These are phyloP conservation scores for Neurospora africana DNA, from an alignment of 495 filamentous ascomycete species.

Conservation along the genomic window DNA sequence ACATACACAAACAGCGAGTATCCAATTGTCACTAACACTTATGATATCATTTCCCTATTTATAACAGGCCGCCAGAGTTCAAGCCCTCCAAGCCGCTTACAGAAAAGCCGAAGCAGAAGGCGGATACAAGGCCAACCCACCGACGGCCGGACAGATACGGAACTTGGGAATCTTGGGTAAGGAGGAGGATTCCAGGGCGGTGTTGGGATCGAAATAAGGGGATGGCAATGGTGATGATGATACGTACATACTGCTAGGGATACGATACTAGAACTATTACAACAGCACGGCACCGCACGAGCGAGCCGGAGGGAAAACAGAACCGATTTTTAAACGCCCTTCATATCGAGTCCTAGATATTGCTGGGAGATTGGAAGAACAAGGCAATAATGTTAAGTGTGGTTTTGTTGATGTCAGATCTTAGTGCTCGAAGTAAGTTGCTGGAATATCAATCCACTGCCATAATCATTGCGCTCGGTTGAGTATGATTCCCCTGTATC, in stretches of 20 bases:
- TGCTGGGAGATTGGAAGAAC: not conserved
- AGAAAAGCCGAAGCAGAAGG: constrained; percentile 63
- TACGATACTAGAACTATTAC: not conserved
- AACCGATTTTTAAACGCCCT: not conserved
- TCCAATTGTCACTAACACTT: not conserved
- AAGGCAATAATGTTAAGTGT: not conserved
- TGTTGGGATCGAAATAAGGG: constrained; percentile 33
- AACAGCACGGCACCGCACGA: not conserved
- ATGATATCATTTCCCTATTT: not conserved
- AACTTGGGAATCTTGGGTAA: constrained; percentile 72
- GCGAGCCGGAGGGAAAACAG: not conserved
- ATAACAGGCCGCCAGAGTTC: constrained; percentile 62
- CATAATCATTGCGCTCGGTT: not conserved
- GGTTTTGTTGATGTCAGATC: not conserved
- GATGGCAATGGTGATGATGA: not conserved
- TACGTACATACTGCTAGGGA: not conserved
- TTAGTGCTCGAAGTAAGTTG: not conserved
- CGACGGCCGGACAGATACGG: constrained; percentile 64
- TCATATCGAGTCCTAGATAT: not conserved
- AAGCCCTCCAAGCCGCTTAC: constrained; percentile 76
- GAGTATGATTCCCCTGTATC: not conserved
- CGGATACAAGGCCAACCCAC: constrained; percentile 62
- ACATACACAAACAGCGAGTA: not conserved
- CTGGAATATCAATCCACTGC: not conserved
- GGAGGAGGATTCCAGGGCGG: constrained; percentile 64